Base-by-base conservation (phyloP, 495 filamentous ascomycete species). In the Sordaria brevicollis region DNA sequence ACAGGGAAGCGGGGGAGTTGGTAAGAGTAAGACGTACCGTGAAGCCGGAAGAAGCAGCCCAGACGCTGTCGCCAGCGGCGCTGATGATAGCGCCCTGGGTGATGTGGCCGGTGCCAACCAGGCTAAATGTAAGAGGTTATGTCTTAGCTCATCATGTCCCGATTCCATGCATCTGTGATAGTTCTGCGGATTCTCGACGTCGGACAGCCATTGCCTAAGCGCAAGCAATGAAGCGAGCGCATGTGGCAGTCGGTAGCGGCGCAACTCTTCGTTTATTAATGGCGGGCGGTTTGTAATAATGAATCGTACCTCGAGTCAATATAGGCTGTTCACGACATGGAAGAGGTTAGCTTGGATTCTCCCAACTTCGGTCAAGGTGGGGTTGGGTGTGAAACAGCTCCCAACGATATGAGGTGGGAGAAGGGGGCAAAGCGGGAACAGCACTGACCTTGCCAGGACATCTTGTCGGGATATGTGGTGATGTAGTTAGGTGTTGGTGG, bases 1-100 rank as follows among this genome's bases (percentile, higher is more conserved):
- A 17, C 38, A 66, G 35, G 15, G 11, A 35, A 39, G 62, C 5
- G 33, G 34, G 43, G 70, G 69, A 33, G 35, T 62, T 67, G 70
- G 7, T 65, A 25, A 4, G 19, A n/a, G 21, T 25, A 57, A 8
- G 49, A 77, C 89, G 77, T 89, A 96, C 93, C 73, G 79, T 80
- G 83, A 96, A 96, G 71, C 83, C 87, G 21, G 85, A 19, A 25
- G 88, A 86, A n/a, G 83, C 76, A 69, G 94, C 94, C 92, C 94
- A 97, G 73, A 89, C 84, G 78, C 89, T 92, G 77, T 92, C 91
- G 77, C 93, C 92, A 71, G 90, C 89, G 70, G 80, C 82, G 81
- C 89, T 92, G 83, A 94, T 88, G 80, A 97, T 96, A 76, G 91
- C 92, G 75, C 88, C 95, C 82, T 91, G 89, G 85, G 95, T 91